Conservation (phyloP, 2,329 filamentous ascomycete species). For the Sordariomycetes sp. region DNA sequence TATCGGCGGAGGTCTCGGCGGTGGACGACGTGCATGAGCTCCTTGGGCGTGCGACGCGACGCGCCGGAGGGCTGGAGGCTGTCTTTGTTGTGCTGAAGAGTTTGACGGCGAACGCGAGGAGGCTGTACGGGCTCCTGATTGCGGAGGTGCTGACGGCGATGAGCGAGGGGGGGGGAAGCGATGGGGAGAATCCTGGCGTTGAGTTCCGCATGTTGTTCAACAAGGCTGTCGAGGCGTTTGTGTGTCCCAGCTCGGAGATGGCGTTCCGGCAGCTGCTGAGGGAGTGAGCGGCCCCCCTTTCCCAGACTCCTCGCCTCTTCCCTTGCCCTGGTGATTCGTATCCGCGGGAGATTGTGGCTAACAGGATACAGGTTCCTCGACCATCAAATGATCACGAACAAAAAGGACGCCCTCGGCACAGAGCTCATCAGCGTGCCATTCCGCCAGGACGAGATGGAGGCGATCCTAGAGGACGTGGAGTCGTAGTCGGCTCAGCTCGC, state of each 20-base stretch:
- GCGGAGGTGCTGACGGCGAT: conserved; percentile 67
- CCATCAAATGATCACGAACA: conserved; percentile 90
- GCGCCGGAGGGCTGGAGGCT: conserved; percentile 79
- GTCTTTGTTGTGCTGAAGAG: conserved; percentile 83
- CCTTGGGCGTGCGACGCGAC: conserved; percentile 65
- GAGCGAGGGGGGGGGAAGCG: conserved; percentile 8
- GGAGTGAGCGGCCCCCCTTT: conserved; percentile 45
- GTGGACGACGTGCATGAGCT: conserved; percentile 86
- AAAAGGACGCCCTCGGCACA: conserved; percentile 72
- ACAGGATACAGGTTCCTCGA: conserved; percentile 63
- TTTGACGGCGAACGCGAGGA: conserved; percentile 83
- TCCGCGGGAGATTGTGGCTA: conserved; percentile 8
- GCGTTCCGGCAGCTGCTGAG: conserved; percentile 88
- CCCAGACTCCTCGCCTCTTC: background rate
- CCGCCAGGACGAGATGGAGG: conserved; percentile 76
- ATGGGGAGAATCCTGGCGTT: conserved; percentile 52
- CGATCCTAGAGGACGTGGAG: conserved; percentile 60
- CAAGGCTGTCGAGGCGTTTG: conserved; percentile 92
- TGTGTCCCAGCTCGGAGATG: conserved; percentile 82
- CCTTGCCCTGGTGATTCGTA: background rate
- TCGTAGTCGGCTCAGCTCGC: background rate
- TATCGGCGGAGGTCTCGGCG: conserved; percentile 58
- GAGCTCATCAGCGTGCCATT: conserved; percentile 81
- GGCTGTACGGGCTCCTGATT: conserved; percentile 72
- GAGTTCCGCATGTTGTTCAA: conserved; percentile 89